Conservation (phyloP, 2,329 filamentous ascomycete genomes). For the Herpotrichia juniperi region DNA sequence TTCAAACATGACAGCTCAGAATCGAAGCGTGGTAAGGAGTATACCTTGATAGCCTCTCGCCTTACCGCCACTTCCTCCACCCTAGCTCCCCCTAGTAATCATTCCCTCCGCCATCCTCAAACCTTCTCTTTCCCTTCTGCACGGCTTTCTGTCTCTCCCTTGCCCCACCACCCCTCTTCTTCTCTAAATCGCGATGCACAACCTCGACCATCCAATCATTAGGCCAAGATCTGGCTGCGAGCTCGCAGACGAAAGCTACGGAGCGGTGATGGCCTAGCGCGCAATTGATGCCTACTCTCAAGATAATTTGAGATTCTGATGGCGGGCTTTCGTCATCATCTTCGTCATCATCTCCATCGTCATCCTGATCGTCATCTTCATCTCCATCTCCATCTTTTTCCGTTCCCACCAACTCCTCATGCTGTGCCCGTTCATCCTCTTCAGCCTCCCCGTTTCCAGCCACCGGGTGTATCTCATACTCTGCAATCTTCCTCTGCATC, state of each 20-base stretch:
- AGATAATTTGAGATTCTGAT: constrained; percentile 1
- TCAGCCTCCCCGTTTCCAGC: neutral
- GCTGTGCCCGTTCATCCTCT: neutral
- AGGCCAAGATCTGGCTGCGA: constrained; percentile 19
- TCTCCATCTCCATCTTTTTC: too few relatives aligned
- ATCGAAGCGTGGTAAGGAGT: too few relatives aligned
- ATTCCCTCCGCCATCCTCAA: neutral
- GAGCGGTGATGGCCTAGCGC: constrained; percentile 30
- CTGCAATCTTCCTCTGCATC: constrained; percentile 11
- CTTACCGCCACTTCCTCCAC: too few relatives aligned
- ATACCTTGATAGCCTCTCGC: too few relatives aligned
- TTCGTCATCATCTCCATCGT: neutral
- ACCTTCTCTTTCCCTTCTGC: constrained; percentile 3
- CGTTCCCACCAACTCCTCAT: too few relatives aligned
- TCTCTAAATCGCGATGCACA: constrained; percentile 24
- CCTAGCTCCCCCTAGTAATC: too few relatives aligned
- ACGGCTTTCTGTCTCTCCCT: constrained; percentile 10
- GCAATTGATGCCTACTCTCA: constrained; percentile 27
- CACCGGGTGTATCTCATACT: neutral
- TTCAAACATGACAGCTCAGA: too few relatives aligned
- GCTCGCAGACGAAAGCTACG: constrained; percentile 31
- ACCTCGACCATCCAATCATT: constrained; percentile 21
- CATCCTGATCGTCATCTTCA: neutral
- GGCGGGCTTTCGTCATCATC: neutral
- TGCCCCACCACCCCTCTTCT: constrained; percentile 11